Percentiles rank a stretch among this genome's conserved stretches.
Conservation (phyloP, 805 yeast genomes). For the Blastobotrys parvus region DNA sequence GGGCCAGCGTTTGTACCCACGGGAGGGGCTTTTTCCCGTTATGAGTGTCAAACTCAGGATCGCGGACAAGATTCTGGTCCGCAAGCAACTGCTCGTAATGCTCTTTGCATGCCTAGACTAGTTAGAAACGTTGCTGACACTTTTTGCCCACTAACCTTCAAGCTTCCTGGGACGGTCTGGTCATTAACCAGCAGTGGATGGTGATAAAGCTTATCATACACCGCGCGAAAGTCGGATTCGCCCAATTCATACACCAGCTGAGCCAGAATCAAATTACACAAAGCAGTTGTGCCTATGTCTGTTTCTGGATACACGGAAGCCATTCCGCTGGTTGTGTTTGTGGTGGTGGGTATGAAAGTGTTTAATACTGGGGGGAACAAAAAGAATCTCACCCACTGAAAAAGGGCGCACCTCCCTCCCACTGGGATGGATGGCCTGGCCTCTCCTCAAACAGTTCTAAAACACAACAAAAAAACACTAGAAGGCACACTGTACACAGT, state of each 20-base stretch:
- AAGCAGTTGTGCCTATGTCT: no score
- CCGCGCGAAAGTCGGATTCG: conserved; percentile 16
- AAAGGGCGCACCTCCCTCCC: no score
- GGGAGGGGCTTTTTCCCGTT: conserved; percentile 9
- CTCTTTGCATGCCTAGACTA: conserved; percentile 12
- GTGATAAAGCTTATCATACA: conserved; percentile 17
- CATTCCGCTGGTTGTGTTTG: not conserved
- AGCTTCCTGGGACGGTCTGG: conserved; percentile 1
- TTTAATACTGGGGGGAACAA: no score
- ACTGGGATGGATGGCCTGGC: no score
- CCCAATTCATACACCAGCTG: conserved; percentile 28
- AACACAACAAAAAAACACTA: no score
- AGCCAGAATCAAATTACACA: conserved; percentile 25
- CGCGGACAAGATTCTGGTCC: conserved; percentile 11
- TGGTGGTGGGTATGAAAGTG: no score
- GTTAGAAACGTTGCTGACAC: not conserved
- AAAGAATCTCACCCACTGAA: no score
- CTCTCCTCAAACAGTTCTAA: no score
- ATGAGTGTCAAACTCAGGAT: not conserved
- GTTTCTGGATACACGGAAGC: no score
- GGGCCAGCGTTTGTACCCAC: conserved; percentile 22
- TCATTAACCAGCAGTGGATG: conserved; percentile 23
- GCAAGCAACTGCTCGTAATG: conserved; percentile 18
- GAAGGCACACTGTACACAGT: no score
- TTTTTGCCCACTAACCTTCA: not conserved